Percentiles rank a stretch among this genome's conserved stretches.
These are phyloP conservation scores for Trametes villosa DNA, from an alignment of 768 basidiomycete genomes.

Conservation along the genomic window DNA sequence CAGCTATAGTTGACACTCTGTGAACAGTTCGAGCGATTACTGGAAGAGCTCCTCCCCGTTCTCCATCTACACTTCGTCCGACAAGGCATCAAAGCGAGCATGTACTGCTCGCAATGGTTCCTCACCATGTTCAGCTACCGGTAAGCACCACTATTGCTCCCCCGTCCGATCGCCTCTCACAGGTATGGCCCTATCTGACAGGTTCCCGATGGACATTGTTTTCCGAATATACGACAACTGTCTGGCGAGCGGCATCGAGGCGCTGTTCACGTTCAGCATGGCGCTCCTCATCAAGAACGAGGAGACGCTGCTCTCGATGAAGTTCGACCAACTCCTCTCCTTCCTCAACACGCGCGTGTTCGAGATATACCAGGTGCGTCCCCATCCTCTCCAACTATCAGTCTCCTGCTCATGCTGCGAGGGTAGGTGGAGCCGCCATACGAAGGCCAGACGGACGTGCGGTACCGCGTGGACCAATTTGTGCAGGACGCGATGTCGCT, in stretches of 20 bases:
- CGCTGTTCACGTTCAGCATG: conserved; percentile 94
- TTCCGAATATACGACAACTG: conserved; percentile 97
- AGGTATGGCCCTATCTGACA: conserved; percentile 33
- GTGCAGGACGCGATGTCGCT: conserved; percentile 86
- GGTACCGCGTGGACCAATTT: conserved; percentile 78
- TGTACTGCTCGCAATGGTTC: conserved; percentile 99
- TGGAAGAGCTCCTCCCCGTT: conserved; percentile 92
- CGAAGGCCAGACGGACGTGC: conserved; percentile 26
- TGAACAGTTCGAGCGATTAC: conserved; percentile 84
- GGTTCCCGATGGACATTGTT: conserved; percentile 93
- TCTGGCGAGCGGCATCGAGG: conserved; percentile 95
- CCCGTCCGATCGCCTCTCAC: neutral
- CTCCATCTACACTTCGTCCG: conserved; percentile 92
- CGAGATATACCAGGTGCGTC: conserved; percentile 72
- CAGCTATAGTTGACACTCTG: conserved; percentile 7
- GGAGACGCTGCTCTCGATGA: conserved; percentile 71
- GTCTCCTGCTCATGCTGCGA: neutral
- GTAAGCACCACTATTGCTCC: conserved; percentile 43
- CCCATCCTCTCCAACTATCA: neutral
- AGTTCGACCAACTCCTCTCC: conserved; percentile 88
- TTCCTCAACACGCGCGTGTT: conserved; percentile 84
- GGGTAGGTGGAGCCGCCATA: conserved; percentile 7
- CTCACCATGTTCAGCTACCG: conserved; percentile 96
- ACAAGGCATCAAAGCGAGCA: conserved; percentile 95
- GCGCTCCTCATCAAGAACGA: conserved; percentile 89